Percentiles rank a stretch among this genome's conserved stretches.
These are phyloP conservation scores for Margaritispora aquatica DNA, from an alignment of 495 filamentous ascomycete genomes.

Conservation along the genomic window DNA sequence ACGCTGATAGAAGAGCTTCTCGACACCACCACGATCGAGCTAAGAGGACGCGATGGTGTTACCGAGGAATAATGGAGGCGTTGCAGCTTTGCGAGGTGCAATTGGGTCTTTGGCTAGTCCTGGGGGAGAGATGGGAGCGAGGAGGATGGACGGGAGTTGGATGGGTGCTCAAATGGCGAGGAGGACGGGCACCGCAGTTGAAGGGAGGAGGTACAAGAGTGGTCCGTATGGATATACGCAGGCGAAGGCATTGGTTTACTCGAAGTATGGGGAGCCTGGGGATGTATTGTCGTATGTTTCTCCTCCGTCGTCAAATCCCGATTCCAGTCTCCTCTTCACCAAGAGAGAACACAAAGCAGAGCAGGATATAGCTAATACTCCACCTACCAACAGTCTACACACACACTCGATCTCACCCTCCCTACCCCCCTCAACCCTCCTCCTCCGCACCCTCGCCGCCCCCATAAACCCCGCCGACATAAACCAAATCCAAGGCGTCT, in stretches of 20 bases:
- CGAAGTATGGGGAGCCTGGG: conserved; percentile 75
- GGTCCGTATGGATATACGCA: conserved; percentile 93
- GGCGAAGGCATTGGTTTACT: conserved; percentile 84
- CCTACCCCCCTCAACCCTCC: conserved; percentile 65
- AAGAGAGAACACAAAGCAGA: neutral
- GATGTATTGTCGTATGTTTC: conserved; percentile 63
- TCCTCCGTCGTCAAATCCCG: neutral
- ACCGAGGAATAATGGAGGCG: neutral
- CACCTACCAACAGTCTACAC: conserved; percentile 50
- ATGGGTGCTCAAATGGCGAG: neutral
- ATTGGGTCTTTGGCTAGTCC: neutral
- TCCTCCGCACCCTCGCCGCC: conserved; percentile 65
- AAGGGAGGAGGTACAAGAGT: conserved; percentile 44
- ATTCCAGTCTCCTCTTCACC: neutral
- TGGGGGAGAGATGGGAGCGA: neutral
- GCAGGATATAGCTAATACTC: conserved; percentile 5
- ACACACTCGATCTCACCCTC: conserved; percentile 73
- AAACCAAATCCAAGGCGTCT: conserved; percentile 91
- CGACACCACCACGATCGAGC: neutral
- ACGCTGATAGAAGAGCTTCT: neutral
- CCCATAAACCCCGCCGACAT: conserved; percentile 97
- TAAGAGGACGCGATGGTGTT: neutral
- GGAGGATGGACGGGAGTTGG: neutral
- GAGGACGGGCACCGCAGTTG: neutral
- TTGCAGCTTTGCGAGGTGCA: neutral